Conservation (phyloP, 768 basidiomycete genomes). For the Podaxis sp. region DNA sequence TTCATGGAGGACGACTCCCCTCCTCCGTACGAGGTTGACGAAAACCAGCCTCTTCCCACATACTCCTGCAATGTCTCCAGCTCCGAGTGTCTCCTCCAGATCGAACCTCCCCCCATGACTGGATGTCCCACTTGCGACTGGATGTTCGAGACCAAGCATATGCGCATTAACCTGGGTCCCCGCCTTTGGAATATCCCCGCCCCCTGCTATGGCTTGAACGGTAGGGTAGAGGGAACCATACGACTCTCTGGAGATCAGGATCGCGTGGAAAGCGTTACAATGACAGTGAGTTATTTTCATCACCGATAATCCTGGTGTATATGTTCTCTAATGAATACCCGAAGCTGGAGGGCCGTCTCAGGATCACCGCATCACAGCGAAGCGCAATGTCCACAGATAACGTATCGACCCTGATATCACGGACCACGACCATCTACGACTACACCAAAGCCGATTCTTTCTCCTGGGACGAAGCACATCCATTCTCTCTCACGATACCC, state of each 20-base stretch:
- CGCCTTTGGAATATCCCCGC: slow-evolving; percentile 36
- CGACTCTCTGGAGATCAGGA: slow-evolving; percentile 32
- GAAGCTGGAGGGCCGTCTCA: slow-evolving; percentile 39
- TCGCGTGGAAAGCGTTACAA: slow-evolving; percentile 37
- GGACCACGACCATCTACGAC: slow-evolving; percentile 28
- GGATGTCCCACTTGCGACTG: slow-evolving; percentile 31
- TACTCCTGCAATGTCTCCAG: slow-evolving; percentile 30
- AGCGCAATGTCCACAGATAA: slow-evolving; percentile 26
- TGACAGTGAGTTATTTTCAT: slow-evolving; percentile 30
- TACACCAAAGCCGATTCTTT: slow-evolving; percentile 20
- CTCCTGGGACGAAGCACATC: slow-evolving; percentile 27
- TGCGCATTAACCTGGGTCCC: slow-evolving; percentile 40
- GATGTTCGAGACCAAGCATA: slow-evolving; percentile 38
- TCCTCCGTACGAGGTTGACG: slow-evolving; percentile 22
- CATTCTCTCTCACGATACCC: slow-evolving; percentile 42
- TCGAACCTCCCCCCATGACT: slow-evolving; percentile 25
- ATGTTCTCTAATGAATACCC: slow-evolving; percentile 8
- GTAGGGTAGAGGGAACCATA: slow-evolving; percentile 39
- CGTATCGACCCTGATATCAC: slow-evolving; percentile 26
- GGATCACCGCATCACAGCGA: slow-evolving; percentile 30
- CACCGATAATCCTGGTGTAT: not conserved
- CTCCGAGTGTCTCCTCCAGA: slow-evolving; percentile 36
- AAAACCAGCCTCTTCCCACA: slow-evolving; percentile 18
- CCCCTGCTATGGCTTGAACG: slow-evolving; percentile 44
- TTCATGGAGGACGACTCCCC: slow-evolving; percentile 11